phyloP scores from a whole-genome alignment of 257 asterid species.

The Coffea canephora region DNA sequence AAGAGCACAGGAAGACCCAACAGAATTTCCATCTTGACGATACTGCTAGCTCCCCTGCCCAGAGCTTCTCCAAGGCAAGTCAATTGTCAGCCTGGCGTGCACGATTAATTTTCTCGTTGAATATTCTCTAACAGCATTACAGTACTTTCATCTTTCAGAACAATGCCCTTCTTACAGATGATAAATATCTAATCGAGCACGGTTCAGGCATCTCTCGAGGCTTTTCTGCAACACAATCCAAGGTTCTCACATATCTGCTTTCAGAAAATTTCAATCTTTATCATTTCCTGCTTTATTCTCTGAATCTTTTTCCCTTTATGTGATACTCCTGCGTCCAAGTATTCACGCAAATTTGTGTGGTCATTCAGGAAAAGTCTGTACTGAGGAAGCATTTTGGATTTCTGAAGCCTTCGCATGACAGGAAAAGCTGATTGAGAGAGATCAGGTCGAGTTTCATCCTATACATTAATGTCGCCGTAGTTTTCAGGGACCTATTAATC shows the following conservation, averaged over 20 bases:
- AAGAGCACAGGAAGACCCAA: constrained; percentile 23
- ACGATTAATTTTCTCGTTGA: background rate
- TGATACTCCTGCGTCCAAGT: background rate
- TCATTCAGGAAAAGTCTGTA: constrained; percentile 53
- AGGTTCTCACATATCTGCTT: constrained; percentile 32
- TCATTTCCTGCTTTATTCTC: constrained; percentile 1
- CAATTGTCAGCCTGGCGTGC: background rate
- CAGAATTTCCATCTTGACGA: constrained; percentile 68
- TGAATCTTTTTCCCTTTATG: background rate
- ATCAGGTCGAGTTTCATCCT: constrained; percentile 37
- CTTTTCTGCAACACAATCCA: constrained; percentile 42
- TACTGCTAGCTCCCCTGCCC: constrained; percentile 81
- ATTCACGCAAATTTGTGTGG: background rate
- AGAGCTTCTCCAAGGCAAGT: constrained; percentile 50
- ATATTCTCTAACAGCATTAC: constrained; percentile 7
- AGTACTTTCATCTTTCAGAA: constrained; percentile 34
- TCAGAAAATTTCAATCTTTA: background rate
- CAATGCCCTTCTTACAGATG: constrained; percentile 37
- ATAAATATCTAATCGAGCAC: constrained; percentile 30
- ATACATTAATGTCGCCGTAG: background rate
- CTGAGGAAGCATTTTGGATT: constrained; percentile 54
- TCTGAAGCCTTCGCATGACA: constrained; percentile 47
- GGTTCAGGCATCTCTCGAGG: constrained; percentile 35
- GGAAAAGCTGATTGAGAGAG: constrained; percentile 27
- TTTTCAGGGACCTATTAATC: background rate